Evolutionary conservation across 768 basidiomycete species (phyloP).

Genomic region (Termitomyces sp.): DNA sequence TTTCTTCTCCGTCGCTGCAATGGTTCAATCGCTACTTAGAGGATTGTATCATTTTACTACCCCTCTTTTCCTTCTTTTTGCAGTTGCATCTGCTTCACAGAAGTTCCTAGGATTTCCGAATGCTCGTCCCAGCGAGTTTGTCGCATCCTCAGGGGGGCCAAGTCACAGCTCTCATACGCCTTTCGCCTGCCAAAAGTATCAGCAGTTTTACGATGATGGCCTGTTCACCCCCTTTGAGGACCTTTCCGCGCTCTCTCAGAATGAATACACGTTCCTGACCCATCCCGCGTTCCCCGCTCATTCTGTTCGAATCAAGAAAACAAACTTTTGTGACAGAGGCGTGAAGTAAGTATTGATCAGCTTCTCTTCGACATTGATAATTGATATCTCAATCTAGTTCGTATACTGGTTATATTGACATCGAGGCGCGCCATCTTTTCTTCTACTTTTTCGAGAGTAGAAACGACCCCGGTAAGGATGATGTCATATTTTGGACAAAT

Average conservation of each 20-base stretch:
- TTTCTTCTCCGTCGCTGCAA: not conserved
- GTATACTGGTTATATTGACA: conserved; percentile 67
- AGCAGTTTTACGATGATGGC: conserved; percentile 19
- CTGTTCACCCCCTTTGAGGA: conserved; percentile 30
- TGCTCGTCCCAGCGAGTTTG: not conserved
- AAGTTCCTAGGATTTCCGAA: not conserved
- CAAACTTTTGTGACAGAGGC: conserved; percentile 50
- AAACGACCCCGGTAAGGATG: conserved; percentile 51
- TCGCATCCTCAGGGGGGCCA: not conserved
- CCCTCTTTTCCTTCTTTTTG: not conserved
- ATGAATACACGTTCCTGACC: conserved; percentile 29
- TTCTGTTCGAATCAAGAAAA: conserved; percentile 55
- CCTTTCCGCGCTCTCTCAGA: conserved; percentile 26
- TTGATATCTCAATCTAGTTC: conserved; percentile 24
- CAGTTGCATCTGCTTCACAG: not conserved
- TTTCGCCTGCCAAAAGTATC: not conserved
- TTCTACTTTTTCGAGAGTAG: conserved; percentile 80
- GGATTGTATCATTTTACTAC: not conserved
- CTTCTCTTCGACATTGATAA: not conserved
- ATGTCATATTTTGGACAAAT: conserved; percentile 55
- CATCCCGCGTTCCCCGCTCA: conserved; percentile 49
- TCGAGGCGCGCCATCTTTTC: conserved; percentile 57
- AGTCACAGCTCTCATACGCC: not conserved
- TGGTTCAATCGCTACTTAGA: not conserved
- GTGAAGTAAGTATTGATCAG: conserved; percentile 30